Evolutionary conservation across 1,284 basidiomycete species (phyloP).

Genomic region (Cystobasidium slooffiae): DNA sequence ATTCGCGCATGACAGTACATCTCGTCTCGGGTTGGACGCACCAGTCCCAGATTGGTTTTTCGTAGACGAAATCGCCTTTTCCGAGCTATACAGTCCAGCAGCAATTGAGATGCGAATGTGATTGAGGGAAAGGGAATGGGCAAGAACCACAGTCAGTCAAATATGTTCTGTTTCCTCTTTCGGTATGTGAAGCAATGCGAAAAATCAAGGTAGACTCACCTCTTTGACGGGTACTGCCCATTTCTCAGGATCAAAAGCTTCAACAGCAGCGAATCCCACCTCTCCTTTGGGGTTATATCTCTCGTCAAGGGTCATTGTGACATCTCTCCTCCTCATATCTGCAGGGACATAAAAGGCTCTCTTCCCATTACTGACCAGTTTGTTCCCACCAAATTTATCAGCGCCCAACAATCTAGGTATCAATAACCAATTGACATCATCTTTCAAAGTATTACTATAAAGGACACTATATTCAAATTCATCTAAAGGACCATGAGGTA

Average conservation of each 20-base stretch:
- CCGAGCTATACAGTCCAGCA: neutral
- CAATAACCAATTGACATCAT: slow-evolving; percentile 30
- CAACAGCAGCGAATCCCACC: slow-evolving; percentile 10
- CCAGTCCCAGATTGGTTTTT: slow-evolving; percentile 19
- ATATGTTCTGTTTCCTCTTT: too few relatives aligned
- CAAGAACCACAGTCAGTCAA: too few relatives aligned
- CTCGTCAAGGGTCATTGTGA: slow-evolving; percentile 9
- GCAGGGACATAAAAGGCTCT: slow-evolving; percentile 32
- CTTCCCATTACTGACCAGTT: slow-evolving; percentile 28
- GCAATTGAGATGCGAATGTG: too few relatives aligned
- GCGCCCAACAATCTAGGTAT: slow-evolving; percentile 24
- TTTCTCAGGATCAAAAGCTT: slow-evolving; percentile 32
- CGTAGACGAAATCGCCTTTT: slow-evolving; percentile 13
- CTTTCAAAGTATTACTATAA: slow-evolving; percentile 19
- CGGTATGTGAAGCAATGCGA: neutral
- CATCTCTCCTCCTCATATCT: slow-evolving; percentile 33
- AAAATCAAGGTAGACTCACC: neutral
- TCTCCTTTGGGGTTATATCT: neutral
- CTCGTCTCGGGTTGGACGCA: slow-evolving; percentile 16
- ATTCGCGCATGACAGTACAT: slow-evolving; percentile 31
- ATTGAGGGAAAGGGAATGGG: too few relatives aligned
- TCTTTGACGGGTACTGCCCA: slow-evolving; percentile 29
- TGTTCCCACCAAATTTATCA: slow-evolving; percentile 36
- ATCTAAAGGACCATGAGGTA: slow-evolving; percentile 19
- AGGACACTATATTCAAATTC: slow-evolving; percentile 26